phyloP scores from a whole-genome alignment of 1,284 basidiomycete species.

The Apiotrichum akiyoshidainum region DNA sequence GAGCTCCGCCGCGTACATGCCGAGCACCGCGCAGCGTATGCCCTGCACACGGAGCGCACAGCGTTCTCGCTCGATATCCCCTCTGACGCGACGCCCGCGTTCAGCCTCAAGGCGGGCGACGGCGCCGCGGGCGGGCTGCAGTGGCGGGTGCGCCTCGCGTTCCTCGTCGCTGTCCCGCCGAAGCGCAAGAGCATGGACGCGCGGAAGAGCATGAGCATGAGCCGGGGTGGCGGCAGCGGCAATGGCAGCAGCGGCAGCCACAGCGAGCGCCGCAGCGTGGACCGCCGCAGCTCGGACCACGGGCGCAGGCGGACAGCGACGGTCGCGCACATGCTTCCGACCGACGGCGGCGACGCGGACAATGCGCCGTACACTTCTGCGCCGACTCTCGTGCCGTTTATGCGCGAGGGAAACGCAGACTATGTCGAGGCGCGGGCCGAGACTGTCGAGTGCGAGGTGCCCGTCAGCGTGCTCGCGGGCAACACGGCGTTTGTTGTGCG shows the following conservation, averaged over 20 bases:
- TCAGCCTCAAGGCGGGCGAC: conserved; percentile 55
- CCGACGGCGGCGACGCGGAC: conserved; percentile 22
- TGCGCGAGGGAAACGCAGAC: conserved; percentile 2
- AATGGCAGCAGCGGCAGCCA: too few species aligned
- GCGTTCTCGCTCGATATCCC: conserved; percentile 86
- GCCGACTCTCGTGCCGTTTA: conserved; percentile 58
- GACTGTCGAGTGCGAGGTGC: conserved; percentile 85
- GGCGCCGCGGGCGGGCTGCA: conserved; percentile 63
- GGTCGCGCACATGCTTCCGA: conserved; percentile 50
- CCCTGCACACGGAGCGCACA: conserved; percentile 66
- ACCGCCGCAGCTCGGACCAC: conserved; percentile 52
- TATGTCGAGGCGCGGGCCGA: conserved; percentile 61
- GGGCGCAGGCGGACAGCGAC: conserved; percentile 62
- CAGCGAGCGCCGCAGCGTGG: too few species aligned
- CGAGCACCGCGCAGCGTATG: conserved; percentile 73
- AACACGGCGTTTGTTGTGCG: conserved; percentile 70
- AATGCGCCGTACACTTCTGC: conserved; percentile 51
- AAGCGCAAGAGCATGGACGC: conserved; percentile 38
- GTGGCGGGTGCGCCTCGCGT: conserved; percentile 77
- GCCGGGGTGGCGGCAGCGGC: too few species aligned
- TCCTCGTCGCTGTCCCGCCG: conserved; percentile 67
- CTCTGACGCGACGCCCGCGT: conserved; percentile 78
- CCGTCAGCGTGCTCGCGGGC: conserved; percentile 79
- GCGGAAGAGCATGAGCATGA: not conserved
- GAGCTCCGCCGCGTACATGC: conserved; percentile 62